phyloP scores from a whole-genome alignment of 768 basidiomycete genomes.

The Amanita fuliginea region DNA sequence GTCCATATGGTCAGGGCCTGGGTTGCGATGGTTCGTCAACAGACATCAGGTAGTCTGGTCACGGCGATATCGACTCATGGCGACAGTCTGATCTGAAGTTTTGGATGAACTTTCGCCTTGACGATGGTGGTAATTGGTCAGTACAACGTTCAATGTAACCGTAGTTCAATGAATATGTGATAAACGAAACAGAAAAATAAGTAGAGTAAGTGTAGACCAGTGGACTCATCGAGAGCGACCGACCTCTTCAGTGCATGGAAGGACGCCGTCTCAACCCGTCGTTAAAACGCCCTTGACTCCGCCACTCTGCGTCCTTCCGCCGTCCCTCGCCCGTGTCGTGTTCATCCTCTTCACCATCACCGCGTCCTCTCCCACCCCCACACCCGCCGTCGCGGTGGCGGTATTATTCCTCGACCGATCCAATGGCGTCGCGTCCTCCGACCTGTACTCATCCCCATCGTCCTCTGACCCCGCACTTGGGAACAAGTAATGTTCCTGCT shows the following conservation, averaged over 20 bases:
- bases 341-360: slow-evolving; percentile 44
- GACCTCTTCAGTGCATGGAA: too few relatives aligned
- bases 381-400: neutral
- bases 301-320: slow-evolving; percentile 77
- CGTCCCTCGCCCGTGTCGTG: slow-evolving; percentile 62
- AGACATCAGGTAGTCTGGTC: too few relatives aligned
- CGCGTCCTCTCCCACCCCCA: slow-evolving; percentile 11
- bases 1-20: too few relatives aligned
- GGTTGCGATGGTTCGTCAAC: too few relatives aligned
- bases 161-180: neutral
- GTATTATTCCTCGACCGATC: slow-evolving; percentile 14
- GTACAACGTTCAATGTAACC: too few relatives aligned
- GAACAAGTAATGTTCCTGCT: slow-evolving; percentile 48
- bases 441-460: neutral
- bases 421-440: slow-evolving; percentile 5
- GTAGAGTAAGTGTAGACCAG: neutral
- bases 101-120: too few relatives aligned
- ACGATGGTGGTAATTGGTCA: too few relatives aligned
- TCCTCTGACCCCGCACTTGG: slow-evolving; percentile 39
- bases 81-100: too few relatives aligned
- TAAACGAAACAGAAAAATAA: neutral
- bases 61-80: too few relatives aligned
- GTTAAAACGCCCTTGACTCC: slow-evolving; percentile 69
- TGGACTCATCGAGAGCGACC: neutral
- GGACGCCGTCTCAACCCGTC: slow-evolving; percentile 13